phyloP scores from a whole-genome alignment of 2,329 filamentous ascomycete genomes.

The Diaporthe sp. region DNA sequence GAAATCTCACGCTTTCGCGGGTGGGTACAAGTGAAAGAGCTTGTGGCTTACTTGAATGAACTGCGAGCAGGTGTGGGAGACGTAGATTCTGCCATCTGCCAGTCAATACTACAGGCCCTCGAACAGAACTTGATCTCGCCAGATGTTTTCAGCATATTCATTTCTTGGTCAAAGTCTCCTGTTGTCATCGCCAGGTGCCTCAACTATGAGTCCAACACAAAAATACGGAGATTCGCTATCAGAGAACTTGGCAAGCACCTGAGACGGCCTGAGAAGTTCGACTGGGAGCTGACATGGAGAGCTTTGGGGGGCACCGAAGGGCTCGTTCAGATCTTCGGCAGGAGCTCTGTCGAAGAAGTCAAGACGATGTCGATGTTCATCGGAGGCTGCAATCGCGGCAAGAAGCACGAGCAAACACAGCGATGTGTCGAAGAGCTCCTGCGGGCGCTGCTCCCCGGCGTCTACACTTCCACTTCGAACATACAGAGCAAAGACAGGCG shows the following conservation, averaged over 20 bases:
- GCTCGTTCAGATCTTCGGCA: conserved; percentile 16
- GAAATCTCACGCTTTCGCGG: conserved; percentile 7
- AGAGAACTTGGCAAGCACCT: conserved; percentile 19
- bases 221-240: background rate
- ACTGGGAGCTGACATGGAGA: conserved; percentile 17
- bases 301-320: background rate
- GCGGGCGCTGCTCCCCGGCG: conserved; percentile 29
- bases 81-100: conserved; percentile 13
- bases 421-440: conserved; percentile 28
- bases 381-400: background rate
- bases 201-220: background rate
- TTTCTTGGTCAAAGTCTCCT: conserved; percentile 29
- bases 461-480: background rate
- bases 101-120: conserved; percentile 17
- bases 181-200: conserved; percentile 15
- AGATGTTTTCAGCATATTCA: conserved; percentile 17
- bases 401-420: background rate
- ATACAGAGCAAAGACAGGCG: conserved; percentile 25
- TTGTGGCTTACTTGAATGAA: conserved; percentile 21
- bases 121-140: background rate
- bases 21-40: background rate
- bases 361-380: conserved; percentile 26
- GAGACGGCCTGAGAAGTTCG: conserved; percentile 2
- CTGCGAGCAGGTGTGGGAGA: background rate
- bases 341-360: conserved; percentile 24